Percentiles rank a stretch among this genome's conserved stretches.
These are phyloP conservation scores for Chimonanthus praecox DNA, from an alignment of 164 flowering plant genomes.

Conservation along the genomic window DNA sequence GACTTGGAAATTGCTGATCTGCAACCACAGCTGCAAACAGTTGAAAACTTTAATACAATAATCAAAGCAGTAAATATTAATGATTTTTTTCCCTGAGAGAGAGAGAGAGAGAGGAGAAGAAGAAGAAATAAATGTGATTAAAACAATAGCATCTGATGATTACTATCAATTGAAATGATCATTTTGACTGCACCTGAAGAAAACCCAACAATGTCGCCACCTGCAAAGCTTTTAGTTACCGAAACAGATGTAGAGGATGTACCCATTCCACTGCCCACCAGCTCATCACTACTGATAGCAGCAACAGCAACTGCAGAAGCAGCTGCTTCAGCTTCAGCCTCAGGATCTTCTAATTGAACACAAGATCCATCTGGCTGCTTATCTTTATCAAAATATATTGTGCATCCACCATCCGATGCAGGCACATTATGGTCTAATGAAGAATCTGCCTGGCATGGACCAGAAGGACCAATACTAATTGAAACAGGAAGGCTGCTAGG, in stretches of 20 bases:
- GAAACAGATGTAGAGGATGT: slow-evolving; percentile 37
- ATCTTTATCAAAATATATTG: slow-evolving; percentile 54
- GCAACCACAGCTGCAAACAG: slow-evolving; percentile 42
- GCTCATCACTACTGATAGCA: slow-evolving; percentile 73
- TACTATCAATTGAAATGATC: background rate
- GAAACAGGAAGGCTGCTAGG: slow-evolving; percentile 47
- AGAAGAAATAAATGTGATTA: background rate
- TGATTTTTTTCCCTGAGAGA: too few species aligned
- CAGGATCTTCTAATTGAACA: slow-evolving; percentile 55
- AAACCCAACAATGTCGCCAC: slow-evolving; percentile 35
- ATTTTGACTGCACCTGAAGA: slow-evolving; percentile 22
- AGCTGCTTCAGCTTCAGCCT: slow-evolving; percentile 75
- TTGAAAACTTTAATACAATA: slow-evolving; percentile 2
- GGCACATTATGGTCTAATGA: slow-evolving; percentile 40
- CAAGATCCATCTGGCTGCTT: slow-evolving; percentile 46
- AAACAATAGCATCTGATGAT: background rate
- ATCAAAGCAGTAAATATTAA: background rate
- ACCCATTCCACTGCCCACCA: slow-evolving; percentile 45
- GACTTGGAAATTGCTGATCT: slow-evolving; percentile 39
- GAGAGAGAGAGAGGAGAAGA: background rate
- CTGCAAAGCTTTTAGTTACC: slow-evolving; percentile 49
- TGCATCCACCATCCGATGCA: slow-evolving; percentile 38
- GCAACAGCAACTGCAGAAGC: slow-evolving; percentile 97
- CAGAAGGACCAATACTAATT: slow-evolving; percentile 54
- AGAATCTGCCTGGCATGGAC: slow-evolving; percentile 42